phyloP scores from a whole-genome alignment of 305 asterid genomes.

The Solanum hybrid region DNA sequence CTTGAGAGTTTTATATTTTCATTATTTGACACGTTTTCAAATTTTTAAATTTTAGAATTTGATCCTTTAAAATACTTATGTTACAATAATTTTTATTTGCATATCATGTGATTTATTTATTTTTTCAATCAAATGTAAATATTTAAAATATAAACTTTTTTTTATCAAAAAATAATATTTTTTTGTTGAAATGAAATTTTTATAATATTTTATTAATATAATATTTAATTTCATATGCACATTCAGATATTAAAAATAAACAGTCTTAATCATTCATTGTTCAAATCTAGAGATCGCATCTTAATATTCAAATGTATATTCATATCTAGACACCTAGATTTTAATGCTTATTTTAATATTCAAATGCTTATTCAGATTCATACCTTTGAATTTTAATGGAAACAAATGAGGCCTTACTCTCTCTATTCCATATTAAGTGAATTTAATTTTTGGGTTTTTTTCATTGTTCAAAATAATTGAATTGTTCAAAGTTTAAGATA shows the following conservation, averaged over 20 bases:
- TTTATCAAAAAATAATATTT: too few relatives aligned
- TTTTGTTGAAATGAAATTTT: too few relatives aligned
- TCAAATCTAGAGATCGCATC: neutral
- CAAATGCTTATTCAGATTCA: neutral
- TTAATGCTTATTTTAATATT: neutral
- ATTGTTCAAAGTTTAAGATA: neutral
- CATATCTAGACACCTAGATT: neutral
- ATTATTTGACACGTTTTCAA: neutral
- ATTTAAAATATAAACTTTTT: too few relatives aligned
- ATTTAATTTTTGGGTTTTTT: neutral
- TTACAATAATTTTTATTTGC: neutral
- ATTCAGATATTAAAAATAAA: too few relatives aligned
- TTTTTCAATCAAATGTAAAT: neutral
- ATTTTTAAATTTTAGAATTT: too few relatives aligned
- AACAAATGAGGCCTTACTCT: neutral
- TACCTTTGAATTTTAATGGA: neutral
- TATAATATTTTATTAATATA: too few relatives aligned
- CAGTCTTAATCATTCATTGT: neutral
- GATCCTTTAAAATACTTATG: neutral
- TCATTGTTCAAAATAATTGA: neutral
- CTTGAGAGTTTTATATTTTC: neutral
- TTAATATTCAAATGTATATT: too few relatives aligned
- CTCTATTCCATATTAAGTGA: neutral
- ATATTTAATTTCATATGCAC: neutral
- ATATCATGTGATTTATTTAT: neutral